phyloP scores from a whole-genome alignment of 257 asterid genomes.

The Solanum chmielewskii region DNA sequence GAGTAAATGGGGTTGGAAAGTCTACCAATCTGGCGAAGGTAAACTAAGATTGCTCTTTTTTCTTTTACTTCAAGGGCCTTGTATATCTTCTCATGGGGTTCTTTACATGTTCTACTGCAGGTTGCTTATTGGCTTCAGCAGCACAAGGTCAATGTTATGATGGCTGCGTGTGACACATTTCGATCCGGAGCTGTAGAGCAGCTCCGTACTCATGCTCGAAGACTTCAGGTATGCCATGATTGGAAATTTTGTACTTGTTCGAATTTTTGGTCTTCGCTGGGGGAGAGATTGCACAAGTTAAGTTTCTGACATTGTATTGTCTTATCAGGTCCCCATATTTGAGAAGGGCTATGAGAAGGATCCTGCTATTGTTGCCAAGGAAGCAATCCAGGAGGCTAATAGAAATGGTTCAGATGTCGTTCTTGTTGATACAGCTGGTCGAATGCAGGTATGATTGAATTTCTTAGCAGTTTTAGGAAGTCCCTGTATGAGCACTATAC shows the following conservation, averaged over 20 bases:
- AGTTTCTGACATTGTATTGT: background rate
- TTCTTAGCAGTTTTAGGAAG: background rate
- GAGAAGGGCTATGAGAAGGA: slow-evolving; percentile 99
- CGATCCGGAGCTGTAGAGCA: slow-evolving; percentile 99
- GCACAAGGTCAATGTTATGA: slow-evolving; percentile 74
- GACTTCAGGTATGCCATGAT: slow-evolving; percentile 58
- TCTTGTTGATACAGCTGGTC: slow-evolving; percentile 95
- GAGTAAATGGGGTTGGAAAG: slow-evolving; percentile 97
- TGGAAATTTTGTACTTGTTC: background rate
- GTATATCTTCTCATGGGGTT: background rate
- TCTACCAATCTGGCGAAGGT: slow-evolving; percentile 99
- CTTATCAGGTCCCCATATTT: slow-evolving; percentile 67
- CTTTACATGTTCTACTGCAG: slow-evolving; percentile 19
- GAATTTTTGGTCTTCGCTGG: background rate
- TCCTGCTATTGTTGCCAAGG: slow-evolving; percentile 94
- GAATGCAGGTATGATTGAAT: slow-evolving; percentile 72
- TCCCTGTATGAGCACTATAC: background rate
- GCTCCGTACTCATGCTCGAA: slow-evolving; percentile 91
- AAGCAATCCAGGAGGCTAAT: slow-evolving; percentile 89
- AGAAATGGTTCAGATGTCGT: slow-evolving; percentile 93
- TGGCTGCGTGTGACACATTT: slow-evolving; percentile 99
- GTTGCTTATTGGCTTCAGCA: slow-evolving; percentile 98
- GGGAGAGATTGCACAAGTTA: background rate
- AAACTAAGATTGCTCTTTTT: background rate
- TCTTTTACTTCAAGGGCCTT: background rate